Conservation (phyloP, 805 yeast species). For the Vanderwaltozyma tropicalis region DNA sequence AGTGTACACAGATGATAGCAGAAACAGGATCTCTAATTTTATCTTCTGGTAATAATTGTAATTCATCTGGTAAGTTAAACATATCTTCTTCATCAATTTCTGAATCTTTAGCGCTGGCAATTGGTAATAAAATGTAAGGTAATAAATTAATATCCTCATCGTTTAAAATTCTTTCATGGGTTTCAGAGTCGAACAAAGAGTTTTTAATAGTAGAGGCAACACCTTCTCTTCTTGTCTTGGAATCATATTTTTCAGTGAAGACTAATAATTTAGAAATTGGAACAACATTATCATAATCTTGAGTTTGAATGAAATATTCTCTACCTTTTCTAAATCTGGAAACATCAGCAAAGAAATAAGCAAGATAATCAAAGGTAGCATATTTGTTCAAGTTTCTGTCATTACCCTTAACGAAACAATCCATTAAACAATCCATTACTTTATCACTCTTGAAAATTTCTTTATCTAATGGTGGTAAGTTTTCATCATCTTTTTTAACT, state of each 20-base stretch:
- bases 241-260: constrained; percentile 72
- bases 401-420: constrained; percentile 77
- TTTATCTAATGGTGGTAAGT: constrained; percentile 29
- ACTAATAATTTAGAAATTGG: constrained; percentile 75
- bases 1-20: constrained; percentile 56
- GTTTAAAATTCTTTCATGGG: constrained; percentile 49
- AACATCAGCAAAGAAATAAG: constrained; percentile 83
- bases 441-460: constrained; percentile 45
- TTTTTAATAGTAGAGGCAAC: constrained; percentile 89
- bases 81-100: constrained; percentile 76
- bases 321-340: constrained; percentile 71
- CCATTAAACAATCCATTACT: constrained; percentile 74
- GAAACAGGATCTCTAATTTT: constrained; percentile 65
- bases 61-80: constrained; percentile 78
- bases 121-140: constrained; percentile 73
- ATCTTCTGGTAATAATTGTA: constrained; percentile 67
- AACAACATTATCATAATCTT: constrained; percentile 61
- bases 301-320: constrained; percentile 61
- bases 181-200: constrained; percentile 66
- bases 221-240: constrained; percentile 78
- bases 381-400: constrained; percentile 59
- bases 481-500: constrained; percentile 14
- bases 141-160: constrained; percentile 61
- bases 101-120: constrained; percentile 61
- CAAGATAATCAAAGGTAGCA: constrained; percentile 72